Evolutionary conservation across 495 filamentous ascomycete species (phyloP).

Genomic region (Aspergillus leporis): DNA sequence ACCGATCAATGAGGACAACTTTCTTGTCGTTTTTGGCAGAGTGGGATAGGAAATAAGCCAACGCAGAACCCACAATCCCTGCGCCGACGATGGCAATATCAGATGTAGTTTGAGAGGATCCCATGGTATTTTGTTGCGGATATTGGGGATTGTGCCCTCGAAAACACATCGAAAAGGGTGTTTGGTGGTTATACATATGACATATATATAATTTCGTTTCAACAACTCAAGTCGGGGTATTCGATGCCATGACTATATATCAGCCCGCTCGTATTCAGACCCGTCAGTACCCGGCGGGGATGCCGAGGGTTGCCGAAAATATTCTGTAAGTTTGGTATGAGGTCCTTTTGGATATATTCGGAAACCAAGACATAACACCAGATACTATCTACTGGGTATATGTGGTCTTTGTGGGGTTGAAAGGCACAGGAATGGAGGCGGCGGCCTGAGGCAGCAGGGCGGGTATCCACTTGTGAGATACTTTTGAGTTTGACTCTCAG

Average conservation of each 20-base stretch:
- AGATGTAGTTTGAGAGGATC: slow-evolving; percentile 1
- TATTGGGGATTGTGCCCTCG: not conserved
- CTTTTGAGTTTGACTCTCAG: not conserved
- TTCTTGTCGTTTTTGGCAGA: slow-evolving; percentile 17
- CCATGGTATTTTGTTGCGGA: not conserved
- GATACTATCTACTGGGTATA: not conserved
- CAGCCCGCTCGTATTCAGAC: not conserved
- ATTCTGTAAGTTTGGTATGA: not conserved
- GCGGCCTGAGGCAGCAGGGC: slow-evolving; percentile 1
- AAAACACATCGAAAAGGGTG: not conserved
- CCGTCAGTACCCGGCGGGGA: not conserved
- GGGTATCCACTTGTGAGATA: not conserved
- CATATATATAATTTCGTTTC: not conserved
- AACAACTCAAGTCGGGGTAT: not conserved
- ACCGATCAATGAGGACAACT: slow-evolving; percentile 30
- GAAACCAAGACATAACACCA: not conserved
- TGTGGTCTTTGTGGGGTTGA: not conserved
- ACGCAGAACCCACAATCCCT: slow-evolving; percentile 45
- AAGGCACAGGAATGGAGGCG: not conserved
- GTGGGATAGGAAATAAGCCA: slow-evolving; percentile 34
- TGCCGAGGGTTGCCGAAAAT: not conserved
- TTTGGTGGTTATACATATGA: not conserved
- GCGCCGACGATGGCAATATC: slow-evolving; percentile 46
- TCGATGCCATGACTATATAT: not conserved
- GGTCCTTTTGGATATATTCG: not conserved